phyloP scores from a whole-genome alignment of 306 rosid genomes.

The Glycine soja region DNA sequence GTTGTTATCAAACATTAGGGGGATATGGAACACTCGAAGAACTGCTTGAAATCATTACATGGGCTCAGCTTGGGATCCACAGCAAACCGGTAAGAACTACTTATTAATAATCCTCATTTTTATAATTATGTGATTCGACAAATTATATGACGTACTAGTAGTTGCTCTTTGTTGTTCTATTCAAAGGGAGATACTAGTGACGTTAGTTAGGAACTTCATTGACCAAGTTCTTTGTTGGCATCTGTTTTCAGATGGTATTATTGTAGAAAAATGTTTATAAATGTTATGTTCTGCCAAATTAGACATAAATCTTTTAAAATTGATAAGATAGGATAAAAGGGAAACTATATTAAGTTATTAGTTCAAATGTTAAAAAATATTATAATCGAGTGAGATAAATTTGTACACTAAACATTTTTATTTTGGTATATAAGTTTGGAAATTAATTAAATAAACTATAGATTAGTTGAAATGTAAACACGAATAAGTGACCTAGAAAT shows the following conservation, averaged over 20 bases:
- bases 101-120: neutral
- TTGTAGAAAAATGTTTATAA: neutral
- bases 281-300: neutral
- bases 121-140: neutral
- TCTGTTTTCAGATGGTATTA: neutral
- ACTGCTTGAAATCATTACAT: slow-evolving; percentile 95
- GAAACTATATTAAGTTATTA: no score
- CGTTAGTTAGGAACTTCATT: slow-evolving; percentile 36
- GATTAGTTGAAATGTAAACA: neutral
- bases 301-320: neutral
- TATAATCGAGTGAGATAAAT: no score
- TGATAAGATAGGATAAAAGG: no score
- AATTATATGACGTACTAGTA: neutral
- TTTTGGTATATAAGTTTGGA: neutral
- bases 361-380: no score
- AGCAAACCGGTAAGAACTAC: slow-evolving; percentile 81
- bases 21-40: slow-evolving; percentile 99
- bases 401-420: no score
- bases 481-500: neutral
- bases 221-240: slow-evolving; percentile 38
- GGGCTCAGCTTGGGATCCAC: slow-evolving; percentile 99
- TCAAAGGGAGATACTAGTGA: slow-evolving; percentile 27
- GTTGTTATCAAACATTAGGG: slow-evolving; percentile 55
- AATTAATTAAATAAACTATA: neutral
- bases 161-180: neutral